Base-by-base conservation (phyloP, 257 asterid genomes). In the Plantago elongata region DNA sequence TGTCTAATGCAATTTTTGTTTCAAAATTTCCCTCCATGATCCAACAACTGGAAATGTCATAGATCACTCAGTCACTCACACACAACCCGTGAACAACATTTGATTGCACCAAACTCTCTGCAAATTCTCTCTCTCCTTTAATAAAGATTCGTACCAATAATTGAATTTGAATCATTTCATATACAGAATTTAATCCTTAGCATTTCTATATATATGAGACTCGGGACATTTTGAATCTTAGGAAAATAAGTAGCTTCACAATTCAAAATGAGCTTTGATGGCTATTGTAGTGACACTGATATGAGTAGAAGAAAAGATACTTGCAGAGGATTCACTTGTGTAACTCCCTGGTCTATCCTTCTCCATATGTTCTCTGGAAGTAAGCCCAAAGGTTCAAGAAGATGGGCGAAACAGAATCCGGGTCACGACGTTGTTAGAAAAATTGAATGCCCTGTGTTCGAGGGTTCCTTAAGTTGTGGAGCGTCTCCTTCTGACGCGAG, bases 241-340 rank as follows among this genome's bases (percentile, higher is more conserved):
- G n/a, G 16, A 42, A 54, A 54, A 4, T 10, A 22, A 54, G n/a
- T 6, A 13, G 44, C 0, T 13, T 69, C 59, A 34, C 40, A 66
- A 3, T 29, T 60, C 61, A 52, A 60, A 45, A 75, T 72, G 84
- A 69, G 58, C 45, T 13, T 17, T 11, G 76, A 71, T 27, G 75
- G 72, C 22, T 62, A 72, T 59, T 66, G 57, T 43, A 62, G 64
- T 54, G 77, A 66, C 57, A 27, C 62, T 22, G 66, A 54, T 27
- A 40, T 54, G 66, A 45, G 69, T 18, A 65, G 72, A 47, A 55
- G 75, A 67, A 52, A 57, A 43, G 79, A 74, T 13, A 70, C 59
- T n/a, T 81, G 85, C 71, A 79, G 54, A 66, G 77, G 80, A 13
- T 74, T 83, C 76, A 74, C 75, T 9, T 84, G 91, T 43, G 59